These are phyloP conservation scores for Arthrobotrys entomopaga DNA, from an alignment of 2,329 filamentous ascomycete species.

Conservation along the genomic window DNA sequence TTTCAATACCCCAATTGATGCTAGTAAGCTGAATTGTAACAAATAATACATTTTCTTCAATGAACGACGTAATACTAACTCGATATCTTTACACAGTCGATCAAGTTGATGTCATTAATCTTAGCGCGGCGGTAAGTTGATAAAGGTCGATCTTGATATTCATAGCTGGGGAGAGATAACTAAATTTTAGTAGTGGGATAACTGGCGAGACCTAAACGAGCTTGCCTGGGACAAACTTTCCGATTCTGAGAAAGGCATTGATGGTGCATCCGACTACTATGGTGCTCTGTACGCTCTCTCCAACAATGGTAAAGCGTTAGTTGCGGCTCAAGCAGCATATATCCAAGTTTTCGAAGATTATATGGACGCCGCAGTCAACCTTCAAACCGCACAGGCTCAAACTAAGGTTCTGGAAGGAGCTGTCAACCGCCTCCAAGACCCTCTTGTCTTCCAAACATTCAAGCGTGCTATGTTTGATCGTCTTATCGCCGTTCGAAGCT, in stretches of 20 bases:
- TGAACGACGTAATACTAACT: neutral
- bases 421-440: conserved; percentile 36
- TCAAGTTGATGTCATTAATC: conserved; percentile 34
- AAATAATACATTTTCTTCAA: neutral
- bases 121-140: conserved; percentile 34
- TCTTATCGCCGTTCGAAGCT: conserved; percentile 47
- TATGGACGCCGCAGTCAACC: conserved; percentile 47
- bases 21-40: conserved; percentile 8
- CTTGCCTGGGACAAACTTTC: conserved; percentile 35
- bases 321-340: conserved; percentile 46
- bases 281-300: conserved; percentile 36
- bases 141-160: neutral
- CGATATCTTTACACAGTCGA: conserved; percentile 25
- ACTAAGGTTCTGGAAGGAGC: conserved; percentile 34
- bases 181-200: conserved; percentile 40
- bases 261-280: conserved; percentile 47
- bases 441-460: conserved; percentile 45
- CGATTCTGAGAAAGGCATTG: conserved; percentile 39
- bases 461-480: conserved; percentile 55
- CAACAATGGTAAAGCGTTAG: conserved; percentile 45
- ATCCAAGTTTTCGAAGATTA: conserved; percentile 50
- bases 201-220: conserved; percentile 47
- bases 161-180: neutral
- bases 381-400: conserved; percentile 42
- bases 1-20: conserved; percentile 26